Evolutionary conservation across 306 rosid species (phyloP).

Genomic region (Dalbergia oliveri): DNA sequence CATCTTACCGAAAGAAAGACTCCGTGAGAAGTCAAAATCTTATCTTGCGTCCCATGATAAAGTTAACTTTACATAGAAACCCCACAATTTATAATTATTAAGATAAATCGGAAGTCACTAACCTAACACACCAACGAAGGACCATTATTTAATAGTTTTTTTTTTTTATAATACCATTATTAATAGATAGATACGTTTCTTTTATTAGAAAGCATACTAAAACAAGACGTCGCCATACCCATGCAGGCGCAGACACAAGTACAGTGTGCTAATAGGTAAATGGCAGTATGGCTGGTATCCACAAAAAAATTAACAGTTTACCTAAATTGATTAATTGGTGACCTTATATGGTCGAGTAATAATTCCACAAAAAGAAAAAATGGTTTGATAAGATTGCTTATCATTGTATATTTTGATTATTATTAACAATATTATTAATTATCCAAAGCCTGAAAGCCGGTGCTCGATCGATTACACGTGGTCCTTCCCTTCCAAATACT

Average conservation of each 20-base stretch:
- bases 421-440: background rate
- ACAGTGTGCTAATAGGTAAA: no score
- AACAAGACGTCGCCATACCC: no score
- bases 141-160: background rate
- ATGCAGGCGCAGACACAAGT: no score
- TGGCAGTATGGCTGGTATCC: no score
- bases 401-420: background rate
- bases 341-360: background rate
- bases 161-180: background rate
- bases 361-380: background rate
- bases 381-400: background rate
- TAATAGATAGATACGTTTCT: background rate
- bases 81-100: slow-evolving; percentile 41
- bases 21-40: slow-evolving; percentile 18
- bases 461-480: background rate
- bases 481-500: background rate
- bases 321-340: background rate
- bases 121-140: slow-evolving; percentile 19
- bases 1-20: background rate
- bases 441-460: background rate
- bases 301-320: no score
- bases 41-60: slow-evolving; percentile 32
- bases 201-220: slow-evolving; percentile 12
- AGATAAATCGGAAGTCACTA: slow-evolving; percentile 45
- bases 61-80: slow-evolving; percentile 38